Conservation (phyloP, 208 protist species). For the Polymyxa betae region DNA sequence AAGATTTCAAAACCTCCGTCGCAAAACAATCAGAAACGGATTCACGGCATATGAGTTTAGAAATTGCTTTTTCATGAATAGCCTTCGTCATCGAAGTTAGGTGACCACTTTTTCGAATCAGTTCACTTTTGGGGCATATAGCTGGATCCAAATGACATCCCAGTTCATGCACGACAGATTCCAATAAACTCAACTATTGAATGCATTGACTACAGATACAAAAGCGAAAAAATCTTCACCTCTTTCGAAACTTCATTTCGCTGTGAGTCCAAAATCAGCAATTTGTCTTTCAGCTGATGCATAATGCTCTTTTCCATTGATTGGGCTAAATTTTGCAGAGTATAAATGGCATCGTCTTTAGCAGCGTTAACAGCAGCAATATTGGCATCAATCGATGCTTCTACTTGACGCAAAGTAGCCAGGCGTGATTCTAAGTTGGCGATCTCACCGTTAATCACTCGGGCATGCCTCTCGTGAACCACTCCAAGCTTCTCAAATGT, state of each 20-base stretch:
- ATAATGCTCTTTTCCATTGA: slow-evolving; percentile 18
- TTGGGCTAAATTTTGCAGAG: not conserved
- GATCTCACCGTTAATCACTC: not conserved
- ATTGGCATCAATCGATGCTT: not conserved
- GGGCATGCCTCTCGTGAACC: slow-evolving; percentile 17
- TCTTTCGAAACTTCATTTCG: not conserved
- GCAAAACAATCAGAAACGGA: not conserved
- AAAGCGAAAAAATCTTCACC: not conserved
- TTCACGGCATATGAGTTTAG: not conserved
- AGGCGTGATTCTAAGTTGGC: not conserved
- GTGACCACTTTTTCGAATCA: not conserved
- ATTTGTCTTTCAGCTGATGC: not conserved
- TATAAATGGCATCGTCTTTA: not conserved
- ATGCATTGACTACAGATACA: not conserved
- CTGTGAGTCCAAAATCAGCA: slow-evolving; percentile 34
- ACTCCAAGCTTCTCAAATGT: slow-evolving; percentile 12
- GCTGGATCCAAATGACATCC: not conserved
- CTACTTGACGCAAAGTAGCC: not conserved
- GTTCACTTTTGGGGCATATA: slow-evolving; percentile 20
- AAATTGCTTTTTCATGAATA: not conserved
- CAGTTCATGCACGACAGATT: slow-evolving; percentile 37
- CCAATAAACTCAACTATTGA: slow-evolving; percentile 13
- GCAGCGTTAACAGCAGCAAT: not conserved
- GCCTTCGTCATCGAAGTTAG: not conserved
- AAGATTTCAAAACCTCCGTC: not conserved